These are phyloP conservation scores for Tricholoma hemisulphureum DNA, from an alignment of 768 basidiomycete genomes.

Conservation along the genomic window DNA sequence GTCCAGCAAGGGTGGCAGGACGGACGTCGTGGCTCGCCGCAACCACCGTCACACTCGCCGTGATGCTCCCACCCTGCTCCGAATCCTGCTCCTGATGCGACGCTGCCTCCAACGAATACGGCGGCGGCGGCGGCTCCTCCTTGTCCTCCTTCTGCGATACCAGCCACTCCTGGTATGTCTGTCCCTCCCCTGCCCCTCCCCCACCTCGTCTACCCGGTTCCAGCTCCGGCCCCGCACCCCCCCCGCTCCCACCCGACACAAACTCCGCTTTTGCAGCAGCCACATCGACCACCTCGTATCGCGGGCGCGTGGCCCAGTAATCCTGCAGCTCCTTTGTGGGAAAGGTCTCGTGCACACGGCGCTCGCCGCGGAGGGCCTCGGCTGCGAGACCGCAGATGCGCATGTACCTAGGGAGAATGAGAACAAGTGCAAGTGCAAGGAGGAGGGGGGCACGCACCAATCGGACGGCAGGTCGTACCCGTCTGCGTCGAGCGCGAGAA, in stretches of 20 bases:
- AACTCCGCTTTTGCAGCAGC: slow-evolving; percentile 26
- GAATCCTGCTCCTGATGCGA: too few relatives aligned
- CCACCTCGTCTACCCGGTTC: slow-evolving; percentile 3
- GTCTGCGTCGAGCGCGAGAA: slow-evolving; percentile 76
- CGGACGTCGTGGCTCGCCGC: slow-evolving; percentile 8
- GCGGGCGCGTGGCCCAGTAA: slow-evolving; percentile 67
- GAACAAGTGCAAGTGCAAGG: not conserved
- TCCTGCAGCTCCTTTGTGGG: slow-evolving; percentile 72
- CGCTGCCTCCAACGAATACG: slow-evolving; percentile 61
- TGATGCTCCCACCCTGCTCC: too few relatives aligned
- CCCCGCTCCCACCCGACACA: slow-evolving; percentile 25
- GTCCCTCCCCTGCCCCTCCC: slow-evolving; percentile 17
- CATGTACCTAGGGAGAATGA: slow-evolving; percentile 60
- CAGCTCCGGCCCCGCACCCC: not conserved
- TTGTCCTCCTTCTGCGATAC: slow-evolving; percentile 39
- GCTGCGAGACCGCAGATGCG: slow-evolving; percentile 72
- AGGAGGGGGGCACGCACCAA: slow-evolving; percentile 50
- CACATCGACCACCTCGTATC: slow-evolving; percentile 45
- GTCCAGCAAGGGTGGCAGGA: not conserved
- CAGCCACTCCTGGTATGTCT: slow-evolving; percentile 52
- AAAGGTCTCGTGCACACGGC: slow-evolving; percentile 60
- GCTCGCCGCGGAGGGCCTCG: slow-evolving; percentile 64
- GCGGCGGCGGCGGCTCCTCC: slow-evolving; percentile 64
- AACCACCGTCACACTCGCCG: slow-evolving; percentile 5
- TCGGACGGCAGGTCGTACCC: slow-evolving; percentile 76